Base-by-base conservation (phyloP, 176 grass and related monocot genomes). In the Oryza longistaminata region DNA sequence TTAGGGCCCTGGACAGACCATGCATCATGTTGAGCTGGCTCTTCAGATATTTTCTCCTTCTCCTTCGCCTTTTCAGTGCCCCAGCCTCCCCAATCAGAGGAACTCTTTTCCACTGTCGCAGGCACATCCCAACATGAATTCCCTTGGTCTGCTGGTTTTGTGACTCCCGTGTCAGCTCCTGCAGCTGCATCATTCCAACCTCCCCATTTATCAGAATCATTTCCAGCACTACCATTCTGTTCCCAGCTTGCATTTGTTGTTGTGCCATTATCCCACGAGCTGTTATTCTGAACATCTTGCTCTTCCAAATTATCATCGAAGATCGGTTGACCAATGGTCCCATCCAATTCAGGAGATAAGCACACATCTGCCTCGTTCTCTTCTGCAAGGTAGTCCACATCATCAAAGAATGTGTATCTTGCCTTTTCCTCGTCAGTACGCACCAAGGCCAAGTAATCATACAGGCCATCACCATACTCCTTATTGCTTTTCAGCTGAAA, bases 391-490 rank as follows among this genome's bases (percentile, higher is more conserved):
- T 96, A 89, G 84, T 99, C 93, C 64, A 96, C 88, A 86, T 99
- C 96, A 45, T 89, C 83, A 21, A 92, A 86, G 77, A 87, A 99
- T 72, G 79, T 78, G 75, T 81, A 77, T 22, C 64, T 83, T 53
- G 76, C 74, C 43, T 92, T 89, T 77, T 87, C 87, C 90, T 93
- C 83, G 70, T 81, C 85, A 0, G 86, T 93, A 65, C 89, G 89
- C 66, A 98, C 91, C 73, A 96, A 78, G 22, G 92, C 86, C 69
- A 98, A 85, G 86, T 95, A 95, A 66, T 98, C 96, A 15, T 98
- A 98, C 7, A 98, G 46, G 15, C 90, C 91, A 68, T 95, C 92
- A 76, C 94, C 93, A 64, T 77, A 90, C 6, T 91, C 83, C 82
- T 96, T 88, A 53, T 89, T 89, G 48, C 77, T 85, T 85, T 82